Percentiles rank a stretch among this genome's conserved stretches.
Conservation (phyloP, 768 basidiomycete genomes). For the Cystoderma amianthinum region DNA sequence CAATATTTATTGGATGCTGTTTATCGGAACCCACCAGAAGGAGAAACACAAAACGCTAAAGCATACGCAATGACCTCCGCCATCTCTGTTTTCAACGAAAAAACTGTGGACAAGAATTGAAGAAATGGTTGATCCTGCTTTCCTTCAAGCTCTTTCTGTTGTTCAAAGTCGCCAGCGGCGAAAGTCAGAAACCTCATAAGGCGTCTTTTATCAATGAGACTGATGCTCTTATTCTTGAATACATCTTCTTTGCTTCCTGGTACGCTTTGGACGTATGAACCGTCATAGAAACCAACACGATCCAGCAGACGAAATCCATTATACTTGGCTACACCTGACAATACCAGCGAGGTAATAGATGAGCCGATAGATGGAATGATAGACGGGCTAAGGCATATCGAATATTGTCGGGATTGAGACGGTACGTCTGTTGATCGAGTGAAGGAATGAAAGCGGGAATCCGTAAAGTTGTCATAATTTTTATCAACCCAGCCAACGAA, state of each 20-base stretch:
- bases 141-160: conserved; percentile 45
- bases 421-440: conserved; percentile 35
- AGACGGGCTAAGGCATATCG: conserved; percentile 78
- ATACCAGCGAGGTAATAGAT: conserved; percentile 70
- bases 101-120: conserved; percentile 57
- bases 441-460: conserved; percentile 31
- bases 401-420: conserved; percentile 66
- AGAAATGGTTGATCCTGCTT: conserved; percentile 51
- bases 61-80: conserved; percentile 67
- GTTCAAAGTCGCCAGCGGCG: conserved; percentile 70
- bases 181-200: conserved; percentile 91
- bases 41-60: conserved; percentile 60
- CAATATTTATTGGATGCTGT: too few relatives aligned
- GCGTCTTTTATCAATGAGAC: conserved; percentile 78
- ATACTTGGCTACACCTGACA: conserved; percentile 83
- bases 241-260: conserved; percentile 91
- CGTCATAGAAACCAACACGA: conserved; percentile 52
- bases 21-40: conserved; percentile 49
- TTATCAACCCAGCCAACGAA: conserved; percentile 61
- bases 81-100: conserved; percentile 53
- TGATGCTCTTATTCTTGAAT: conserved; percentile 77
- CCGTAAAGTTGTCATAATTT: not conserved
- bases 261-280: conserved; percentile 50
- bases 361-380: conserved; percentile 77
- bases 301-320: conserved; percentile 86